phyloP scores from a whole-genome alignment of 768 basidiomycete species.

The Nidularia sp. region DNA sequence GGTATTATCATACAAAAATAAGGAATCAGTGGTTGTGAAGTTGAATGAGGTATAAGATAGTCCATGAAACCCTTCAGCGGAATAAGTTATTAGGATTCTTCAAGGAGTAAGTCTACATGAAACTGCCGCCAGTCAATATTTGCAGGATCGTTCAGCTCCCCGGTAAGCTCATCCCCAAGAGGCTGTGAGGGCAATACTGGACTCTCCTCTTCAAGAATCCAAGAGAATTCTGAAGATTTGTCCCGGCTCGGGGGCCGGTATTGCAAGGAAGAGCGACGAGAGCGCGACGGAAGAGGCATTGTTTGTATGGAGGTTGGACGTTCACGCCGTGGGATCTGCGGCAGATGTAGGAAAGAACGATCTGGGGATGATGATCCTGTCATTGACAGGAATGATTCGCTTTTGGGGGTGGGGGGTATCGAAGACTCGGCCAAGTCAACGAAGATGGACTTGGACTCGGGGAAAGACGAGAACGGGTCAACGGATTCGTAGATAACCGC shows the following conservation, averaged over 20 bases:
- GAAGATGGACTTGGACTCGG: constrained; percentile 40
- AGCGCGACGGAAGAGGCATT: constrained; percentile 14
- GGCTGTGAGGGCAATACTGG: constrained; percentile 13
- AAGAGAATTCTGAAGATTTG: constrained; percentile 24
- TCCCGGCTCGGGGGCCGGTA: constrained; percentile 20
- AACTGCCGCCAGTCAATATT: constrained; percentile 57
- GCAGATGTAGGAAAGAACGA: constrained; percentile 13
- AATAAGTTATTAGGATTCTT: constrained; percentile 8
- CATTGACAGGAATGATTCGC: constrained; percentile 39
- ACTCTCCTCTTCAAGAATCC: constrained; percentile 36
- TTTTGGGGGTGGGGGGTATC: constrained; percentile 14
- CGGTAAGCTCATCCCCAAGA: constrained; percentile 17
- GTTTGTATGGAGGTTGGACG: constrained; percentile 26
- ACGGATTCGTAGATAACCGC: constrained; percentile 15
- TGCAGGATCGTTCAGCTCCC: constrained; percentile 30
- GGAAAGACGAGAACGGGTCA: constrained; percentile 37
- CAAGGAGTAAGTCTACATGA: constrained; percentile 38
- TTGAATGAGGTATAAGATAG: too few relatives aligned
- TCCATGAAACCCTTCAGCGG: background rate
- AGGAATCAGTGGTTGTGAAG: too few relatives aligned
- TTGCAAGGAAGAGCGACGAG: constrained; percentile 25
- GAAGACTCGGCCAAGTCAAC: constrained; percentile 29
- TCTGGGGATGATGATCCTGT: constrained; percentile 28
- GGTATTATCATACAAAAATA: background rate
- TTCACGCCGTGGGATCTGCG: constrained; percentile 12